phyloP scores from a whole-genome alignment of 2,329 filamentous ascomycete species.

The Zarea fungicola region DNA sequence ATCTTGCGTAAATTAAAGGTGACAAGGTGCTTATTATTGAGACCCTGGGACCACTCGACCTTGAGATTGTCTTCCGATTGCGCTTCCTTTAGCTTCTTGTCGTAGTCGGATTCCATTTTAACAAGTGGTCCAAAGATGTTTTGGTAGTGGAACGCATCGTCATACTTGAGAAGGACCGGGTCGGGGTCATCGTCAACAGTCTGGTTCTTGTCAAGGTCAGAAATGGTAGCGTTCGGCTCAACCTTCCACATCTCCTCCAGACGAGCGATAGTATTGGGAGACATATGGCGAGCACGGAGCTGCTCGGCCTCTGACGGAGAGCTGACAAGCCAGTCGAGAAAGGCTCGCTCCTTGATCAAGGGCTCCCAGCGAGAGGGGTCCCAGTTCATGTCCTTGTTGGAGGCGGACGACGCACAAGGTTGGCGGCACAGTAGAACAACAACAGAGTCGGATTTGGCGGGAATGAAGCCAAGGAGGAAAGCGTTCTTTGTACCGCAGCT shows the following conservation, averaged over 20 bases:
- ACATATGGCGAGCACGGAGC: conserved; percentile 86
- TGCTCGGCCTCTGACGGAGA: conserved; percentile 91
- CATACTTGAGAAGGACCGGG: conserved; percentile 87
- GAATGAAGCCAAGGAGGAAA: conserved; percentile 95
- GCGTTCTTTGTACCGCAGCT: conserved; percentile 99
- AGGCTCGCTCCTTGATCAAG: conserved; percentile 92
- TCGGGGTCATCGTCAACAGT: conserved; percentile 93
- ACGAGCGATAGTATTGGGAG: conserved; percentile 90
- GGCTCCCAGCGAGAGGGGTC: conserved; percentile 97
- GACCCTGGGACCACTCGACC: conserved; percentile 88
- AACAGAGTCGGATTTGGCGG: conserved; percentile 96
- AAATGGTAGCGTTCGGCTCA: conserved; percentile 79
- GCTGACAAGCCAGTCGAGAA: conserved; percentile 87
- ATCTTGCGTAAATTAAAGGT: conserved; percentile 96
- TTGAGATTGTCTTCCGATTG: conserved; percentile 95
- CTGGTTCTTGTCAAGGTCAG: conserved; percentile 84
- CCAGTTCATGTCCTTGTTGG: conserved; percentile 99
- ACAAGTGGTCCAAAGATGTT: conserved; percentile 97
- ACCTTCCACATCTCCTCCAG: conserved; percentile 99
- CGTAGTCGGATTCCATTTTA: conserved; percentile 98
- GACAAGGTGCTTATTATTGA: conserved; percentile 96
- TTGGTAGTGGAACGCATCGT: conserved; percentile 97
- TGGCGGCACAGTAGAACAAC: conserved; percentile 95
- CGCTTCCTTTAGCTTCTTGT: conserved; percentile 96
- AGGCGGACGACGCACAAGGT: conserved; percentile 89